Conservation (phyloP, 2,329 filamentous ascomycete species). For the Fusarium sp. region DNA sequence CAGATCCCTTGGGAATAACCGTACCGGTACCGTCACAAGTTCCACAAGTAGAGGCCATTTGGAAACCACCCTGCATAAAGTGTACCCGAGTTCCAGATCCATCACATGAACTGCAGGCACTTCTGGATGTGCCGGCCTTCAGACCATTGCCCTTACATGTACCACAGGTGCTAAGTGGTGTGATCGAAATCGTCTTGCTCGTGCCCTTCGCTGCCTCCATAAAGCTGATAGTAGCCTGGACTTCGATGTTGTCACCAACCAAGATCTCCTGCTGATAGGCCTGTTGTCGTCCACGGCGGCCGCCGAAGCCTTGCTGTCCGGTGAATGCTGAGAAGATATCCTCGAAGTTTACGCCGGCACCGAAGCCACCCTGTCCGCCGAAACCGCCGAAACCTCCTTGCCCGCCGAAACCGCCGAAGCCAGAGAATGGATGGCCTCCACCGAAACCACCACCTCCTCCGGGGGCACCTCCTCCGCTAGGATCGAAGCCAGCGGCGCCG, state of each 20-base stretch:
- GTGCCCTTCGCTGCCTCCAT: conserved; percentile 95
- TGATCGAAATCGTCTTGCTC: conserved; percentile 87
- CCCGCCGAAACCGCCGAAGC: conserved; percentile 53
- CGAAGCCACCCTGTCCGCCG: conserved; percentile 72
- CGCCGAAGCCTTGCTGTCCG: conserved; percentile 67
- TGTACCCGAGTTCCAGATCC: conserved; percentile 90
- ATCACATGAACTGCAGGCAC: conserved; percentile 81
- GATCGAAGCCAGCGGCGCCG: conserved; percentile 88
- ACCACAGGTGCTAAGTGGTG: conserved; percentile 81
- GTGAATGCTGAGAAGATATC: conserved; percentile 92
- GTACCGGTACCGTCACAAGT: conserved; percentile 83
- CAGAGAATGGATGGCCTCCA: conserved; percentile 73
- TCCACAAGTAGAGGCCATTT: conserved; percentile 91
- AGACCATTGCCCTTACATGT: conserved; percentile 87
- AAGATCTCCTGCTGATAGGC: conserved; percentile 83
- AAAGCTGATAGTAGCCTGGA: conserved; percentile 92
- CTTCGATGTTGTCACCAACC: conserved; percentile 96
- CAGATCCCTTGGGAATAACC: conserved; percentile 79
- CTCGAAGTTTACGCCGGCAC: conserved; percentile 91
- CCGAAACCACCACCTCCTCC: conserved; percentile 70
- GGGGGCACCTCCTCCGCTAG: conserved; percentile 69
- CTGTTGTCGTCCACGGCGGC: conserved; percentile 59
- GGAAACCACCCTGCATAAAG: conserved; percentile 91
- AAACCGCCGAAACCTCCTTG: conserved; percentile 35
- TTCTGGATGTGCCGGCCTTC: conserved; percentile 80